phyloP scores from a whole-genome alignment of 2,329 filamentous ascomycete genomes.

The Blastomyces emzantsi region DNA sequence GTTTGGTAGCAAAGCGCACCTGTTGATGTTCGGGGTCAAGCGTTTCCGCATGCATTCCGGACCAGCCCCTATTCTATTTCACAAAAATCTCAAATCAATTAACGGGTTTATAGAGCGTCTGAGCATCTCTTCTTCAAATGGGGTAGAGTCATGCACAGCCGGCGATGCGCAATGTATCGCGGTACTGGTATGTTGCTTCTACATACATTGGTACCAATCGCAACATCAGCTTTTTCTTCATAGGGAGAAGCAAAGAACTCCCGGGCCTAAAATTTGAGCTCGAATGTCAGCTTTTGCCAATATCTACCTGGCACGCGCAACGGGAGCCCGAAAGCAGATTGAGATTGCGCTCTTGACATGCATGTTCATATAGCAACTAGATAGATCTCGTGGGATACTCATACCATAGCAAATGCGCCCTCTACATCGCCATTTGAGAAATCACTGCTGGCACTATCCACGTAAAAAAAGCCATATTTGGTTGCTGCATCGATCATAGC shows the following conservation, averaged over 20 bases:
- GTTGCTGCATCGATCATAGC: constrained; percentile 69
- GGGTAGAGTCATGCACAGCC: neutral
- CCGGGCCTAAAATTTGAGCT: constrained; percentile 46
- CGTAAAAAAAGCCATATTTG: constrained; percentile 81
- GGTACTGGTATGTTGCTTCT: neutral
- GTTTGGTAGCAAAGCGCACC: constrained; percentile 38
- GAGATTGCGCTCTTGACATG: neutral
- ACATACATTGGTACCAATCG: constrained; percentile 56
- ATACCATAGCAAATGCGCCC: constrained; percentile 64
- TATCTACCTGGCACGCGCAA: neutral
- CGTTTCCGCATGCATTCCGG: constrained; percentile 77
- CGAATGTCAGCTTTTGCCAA: neutral
- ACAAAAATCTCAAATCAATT: constrained; percentile 5
- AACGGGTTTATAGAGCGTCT: neutral
- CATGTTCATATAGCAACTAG: neutral
- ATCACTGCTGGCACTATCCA: constrained; percentile 62
- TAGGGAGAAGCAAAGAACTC: constrained; percentile 62
- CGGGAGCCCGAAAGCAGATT: neutral
- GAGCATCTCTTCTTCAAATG: neutral
- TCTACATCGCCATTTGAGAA: constrained; percentile 60
- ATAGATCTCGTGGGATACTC: constrained; percentile 13
- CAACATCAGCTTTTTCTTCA: constrained; percentile 64
- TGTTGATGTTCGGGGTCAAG: constrained; percentile 76
- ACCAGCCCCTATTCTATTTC: constrained; percentile 73
- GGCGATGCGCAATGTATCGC: constrained; percentile 1